Conservation (phyloP, 345 rosid genomes). For the Murraya paniculata region DNA sequence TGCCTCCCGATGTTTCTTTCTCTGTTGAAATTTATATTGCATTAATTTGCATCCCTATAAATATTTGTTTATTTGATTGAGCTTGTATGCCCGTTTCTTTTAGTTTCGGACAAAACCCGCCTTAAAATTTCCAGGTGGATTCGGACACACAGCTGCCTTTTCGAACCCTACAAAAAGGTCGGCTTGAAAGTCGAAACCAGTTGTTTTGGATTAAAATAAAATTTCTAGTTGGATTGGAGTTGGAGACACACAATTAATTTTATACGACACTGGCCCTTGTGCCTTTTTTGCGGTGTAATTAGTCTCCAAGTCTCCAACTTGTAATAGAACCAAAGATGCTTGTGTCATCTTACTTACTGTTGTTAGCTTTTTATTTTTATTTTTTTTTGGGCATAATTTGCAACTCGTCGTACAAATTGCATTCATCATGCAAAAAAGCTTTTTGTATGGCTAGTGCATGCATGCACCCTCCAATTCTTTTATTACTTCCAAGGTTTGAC, state of each 20-base stretch:
- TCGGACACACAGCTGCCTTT: constrained; percentile 32
- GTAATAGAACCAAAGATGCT: constrained; percentile 3
- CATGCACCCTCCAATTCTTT: no score
- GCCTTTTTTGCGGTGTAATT: not conserved
- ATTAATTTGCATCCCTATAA: not conserved
- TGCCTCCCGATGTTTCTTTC: not conserved
- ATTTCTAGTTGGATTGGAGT: constrained; percentile 5
- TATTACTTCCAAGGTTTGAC: no score
- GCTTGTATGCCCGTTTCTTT: constrained; percentile 17
- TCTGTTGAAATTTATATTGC: not conserved
- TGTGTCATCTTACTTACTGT: not conserved
- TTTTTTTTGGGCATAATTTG: not conserved
- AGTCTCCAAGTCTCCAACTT: not conserved
- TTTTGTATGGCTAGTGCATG: not conserved
- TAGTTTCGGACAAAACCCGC: constrained; percentile 44
- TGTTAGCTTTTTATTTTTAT: not conserved
- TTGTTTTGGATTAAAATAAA: not conserved
- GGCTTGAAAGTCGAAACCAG: not conserved
- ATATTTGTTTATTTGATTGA: constrained; percentile 12
- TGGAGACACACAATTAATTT: not conserved
- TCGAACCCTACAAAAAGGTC: constrained; percentile 20
- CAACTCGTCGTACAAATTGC: not conserved
- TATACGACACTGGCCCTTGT: not conserved
- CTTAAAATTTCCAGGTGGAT: constrained; percentile 60
- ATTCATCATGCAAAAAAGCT: not conserved